Base-by-base conservation (phyloP, 441 rosid species). In the California macrophylla region DNA sequence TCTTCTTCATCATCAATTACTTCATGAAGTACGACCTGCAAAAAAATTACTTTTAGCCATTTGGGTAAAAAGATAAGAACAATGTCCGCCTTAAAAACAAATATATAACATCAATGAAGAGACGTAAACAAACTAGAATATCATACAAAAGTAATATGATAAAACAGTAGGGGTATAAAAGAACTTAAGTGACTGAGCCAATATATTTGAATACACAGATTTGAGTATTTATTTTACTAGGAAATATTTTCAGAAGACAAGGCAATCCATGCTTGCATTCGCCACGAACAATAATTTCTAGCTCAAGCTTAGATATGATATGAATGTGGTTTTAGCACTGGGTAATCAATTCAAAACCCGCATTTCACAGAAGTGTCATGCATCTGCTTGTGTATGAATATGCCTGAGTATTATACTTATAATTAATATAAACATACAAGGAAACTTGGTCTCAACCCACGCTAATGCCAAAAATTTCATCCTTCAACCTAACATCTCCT, bases 1-100 rank as follows among this genome's bases (percentile, higher is more conserved):
- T 86, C 84, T 29, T 79, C 75, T 56, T 87, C 91, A 69, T 79
- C 73, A 77, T 86, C 87, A 79, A 84, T 86, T 26, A 82, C 84
- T 75, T 87, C 86, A 62, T 66, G 75, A 66, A 66, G 56, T 60
- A 69, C 50, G 67, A 62, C 85, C 98, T 87, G 75, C 72, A 73
- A 3, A 71, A 64, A 66, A 54, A 71, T 50, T 34, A 67, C 6
- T 38, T 30, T 34, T 15, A 20, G 30, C 45, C 4, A 2, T 16
- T 25, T 21, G 20, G 12, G 24, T 26, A 21, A 3, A 34, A 28
- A 28, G 21, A 30, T 8, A 28, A 30, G 23, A 18, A 50, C 21
- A 50, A 38, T 38, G 15, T 38, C 45, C 67, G 3, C 9, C 34
- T 13, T 15, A 3, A 32, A 64, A 29, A 20, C 10, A 1, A 30